Evolutionary conservation across 257 asterid genomes (phyloP).

Genomic region (Lycium ferocissimum): DNA sequence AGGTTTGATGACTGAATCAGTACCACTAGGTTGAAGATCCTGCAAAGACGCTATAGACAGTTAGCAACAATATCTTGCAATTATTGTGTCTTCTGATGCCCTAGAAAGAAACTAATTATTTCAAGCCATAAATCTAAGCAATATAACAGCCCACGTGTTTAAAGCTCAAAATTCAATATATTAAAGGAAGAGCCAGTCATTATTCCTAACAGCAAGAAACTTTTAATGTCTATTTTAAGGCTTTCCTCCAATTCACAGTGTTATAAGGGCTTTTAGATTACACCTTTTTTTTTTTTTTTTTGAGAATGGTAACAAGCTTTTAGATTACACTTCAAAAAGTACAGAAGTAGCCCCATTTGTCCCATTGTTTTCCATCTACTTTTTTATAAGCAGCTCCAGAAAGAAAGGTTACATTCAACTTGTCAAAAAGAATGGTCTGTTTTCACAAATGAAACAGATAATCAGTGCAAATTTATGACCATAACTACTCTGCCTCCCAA

Average conservation of each 20-base stretch:
- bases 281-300: neutral
- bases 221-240: neutral
- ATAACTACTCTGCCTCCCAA: neutral
- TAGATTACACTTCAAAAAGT: neutral
- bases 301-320: neutral
- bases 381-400: constrained; percentile 7
- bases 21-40: constrained; percentile 59
- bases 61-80: constrained; percentile 11
- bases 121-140: constrained; percentile 9
- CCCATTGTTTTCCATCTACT: neutral
- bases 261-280: neutral
- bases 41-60: constrained; percentile 40
- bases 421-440: neutral
- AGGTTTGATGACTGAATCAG: constrained; percentile 41
- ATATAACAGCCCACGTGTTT: neutral
- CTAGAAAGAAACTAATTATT: neutral
- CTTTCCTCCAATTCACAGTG: neutral
- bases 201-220: neutral
- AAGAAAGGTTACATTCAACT: neutral
- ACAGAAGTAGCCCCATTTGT: neutral
- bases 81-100: constrained; percentile 12
- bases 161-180: neutral
- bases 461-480: neutral
- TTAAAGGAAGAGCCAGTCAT: neutral
- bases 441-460: neutral